phyloP scores from a whole-genome alignment of 495 filamentous ascomycete species.

The Cercophora scortea region DNA sequence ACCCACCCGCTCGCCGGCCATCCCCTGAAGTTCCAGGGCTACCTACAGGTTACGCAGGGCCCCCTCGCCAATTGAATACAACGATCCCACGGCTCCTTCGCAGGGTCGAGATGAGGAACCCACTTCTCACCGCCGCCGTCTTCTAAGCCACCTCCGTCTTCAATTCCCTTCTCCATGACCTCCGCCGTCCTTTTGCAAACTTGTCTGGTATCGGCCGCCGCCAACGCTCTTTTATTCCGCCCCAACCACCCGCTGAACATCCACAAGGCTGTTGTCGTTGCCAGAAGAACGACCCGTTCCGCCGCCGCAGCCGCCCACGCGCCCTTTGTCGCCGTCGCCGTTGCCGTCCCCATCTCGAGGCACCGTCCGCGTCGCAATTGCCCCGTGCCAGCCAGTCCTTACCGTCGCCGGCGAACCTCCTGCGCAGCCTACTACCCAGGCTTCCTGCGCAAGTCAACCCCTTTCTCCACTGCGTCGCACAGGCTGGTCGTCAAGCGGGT shows the following conservation, averaged over 20 bases:
- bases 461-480: constrained; percentile 6
- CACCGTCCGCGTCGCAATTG: constrained; percentile 15
- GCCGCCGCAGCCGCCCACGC: constrained; percentile 1
- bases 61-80: constrained; percentile 19
- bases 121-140: constrained; percentile 19
- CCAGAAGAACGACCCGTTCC: constrained; percentile 22
- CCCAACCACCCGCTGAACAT: constrained; percentile 23
- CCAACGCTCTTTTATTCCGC: constrained; percentile 28
- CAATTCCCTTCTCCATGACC: constrained; percentile 24
- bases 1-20: too few species aligned
- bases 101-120: constrained; percentile 28
- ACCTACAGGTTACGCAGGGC: constrained; percentile 2
- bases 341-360: constrained; percentile 9
- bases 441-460: constrained; percentile 16
- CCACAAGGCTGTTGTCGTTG: constrained; percentile 26
- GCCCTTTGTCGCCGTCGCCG: neutral
- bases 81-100: constrained; percentile 12
- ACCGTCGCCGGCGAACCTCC: constrained; percentile 18
- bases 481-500: constrained; percentile 1
- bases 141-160: constrained; percentile 11
- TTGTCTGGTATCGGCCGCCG: constrained; percentile 26
- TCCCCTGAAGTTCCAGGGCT: too few species aligned
- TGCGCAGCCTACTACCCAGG: constrained; percentile 13
- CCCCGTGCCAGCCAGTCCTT: constrained; percentile 13
- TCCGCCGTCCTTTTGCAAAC: constrained; percentile 21